Conservation (phyloP, 2,329 filamentous ascomycete genomes). For the Botrytis deweyae region DNA sequence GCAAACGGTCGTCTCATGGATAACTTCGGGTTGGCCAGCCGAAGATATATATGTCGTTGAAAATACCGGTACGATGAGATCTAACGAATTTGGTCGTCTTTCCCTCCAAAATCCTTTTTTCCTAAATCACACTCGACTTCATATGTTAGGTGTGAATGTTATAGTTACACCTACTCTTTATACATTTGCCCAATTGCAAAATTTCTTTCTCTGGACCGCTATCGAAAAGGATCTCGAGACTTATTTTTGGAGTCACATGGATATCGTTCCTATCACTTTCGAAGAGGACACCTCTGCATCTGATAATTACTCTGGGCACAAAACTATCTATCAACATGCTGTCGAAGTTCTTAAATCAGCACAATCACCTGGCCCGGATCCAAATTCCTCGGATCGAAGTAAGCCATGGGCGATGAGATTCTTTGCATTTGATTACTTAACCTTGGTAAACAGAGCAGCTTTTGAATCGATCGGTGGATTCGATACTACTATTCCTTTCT, state of each 20-base stretch:
- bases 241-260: constrained; percentile 58
- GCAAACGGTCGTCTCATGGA: constrained; percentile 55
- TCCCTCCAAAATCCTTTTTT: constrained; percentile 55
- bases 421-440: constrained; percentile 58
- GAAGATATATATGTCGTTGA: constrained; percentile 57
- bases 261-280: constrained; percentile 47
- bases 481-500: constrained; percentile 59
- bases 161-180: constrained; percentile 51
- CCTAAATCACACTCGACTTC: constrained; percentile 51
- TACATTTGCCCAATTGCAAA: constrained; percentile 55
- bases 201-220: constrained; percentile 50
- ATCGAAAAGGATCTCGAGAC: constrained; percentile 46
- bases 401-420: constrained; percentile 51
- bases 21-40: constrained; percentile 57
- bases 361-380: constrained; percentile 11
- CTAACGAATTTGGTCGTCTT: constrained; percentile 49
- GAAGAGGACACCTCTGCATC: background rate
- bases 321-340: constrained; percentile 20
- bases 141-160: constrained; percentile 51
- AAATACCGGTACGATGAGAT: constrained; percentile 56
- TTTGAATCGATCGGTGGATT: constrained; percentile 50
- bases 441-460: constrained; percentile 54
- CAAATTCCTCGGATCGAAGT: constrained; percentile 13
- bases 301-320: background rate
- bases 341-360: constrained; percentile 15